These are phyloP conservation scores for Picochlorum sp. DNA, from an alignment of 139 green algal species.

Conservation along the genomic window DNA sequence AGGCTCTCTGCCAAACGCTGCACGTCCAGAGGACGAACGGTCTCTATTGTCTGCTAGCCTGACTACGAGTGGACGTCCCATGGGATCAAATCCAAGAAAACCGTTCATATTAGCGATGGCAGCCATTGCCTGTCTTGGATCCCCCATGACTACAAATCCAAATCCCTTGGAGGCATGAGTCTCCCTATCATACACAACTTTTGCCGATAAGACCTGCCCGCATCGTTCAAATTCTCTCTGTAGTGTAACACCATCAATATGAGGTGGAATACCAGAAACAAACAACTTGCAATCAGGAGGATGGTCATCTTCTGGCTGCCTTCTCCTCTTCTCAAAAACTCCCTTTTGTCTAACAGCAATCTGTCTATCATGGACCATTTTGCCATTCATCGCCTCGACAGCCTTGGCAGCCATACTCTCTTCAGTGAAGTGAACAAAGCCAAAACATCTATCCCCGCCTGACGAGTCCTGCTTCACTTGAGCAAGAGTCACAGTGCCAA, in stretches of 20 bases:
- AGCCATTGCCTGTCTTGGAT: slow-evolving; percentile 7
- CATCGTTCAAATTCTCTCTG: slow-evolving; percentile 26
- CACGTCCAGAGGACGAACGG: neutral
- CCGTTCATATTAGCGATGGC: slow-evolving; percentile 27
- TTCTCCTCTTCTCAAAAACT: neutral
- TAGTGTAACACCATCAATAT: slow-evolving; percentile 19
- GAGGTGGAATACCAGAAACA: slow-evolving; percentile 17
- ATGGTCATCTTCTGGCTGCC: slow-evolving; percentile 16
- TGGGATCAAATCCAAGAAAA: slow-evolving; percentile 13
- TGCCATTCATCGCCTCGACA: slow-evolving; percentile 31
- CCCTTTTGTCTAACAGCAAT: slow-evolving; percentile 18
- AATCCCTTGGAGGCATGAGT: slow-evolving; percentile 42
- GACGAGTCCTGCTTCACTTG: slow-evolving; percentile 27
- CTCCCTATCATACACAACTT: slow-evolving; percentile 43
- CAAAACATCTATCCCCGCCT: slow-evolving; percentile 54
- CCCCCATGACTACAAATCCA: slow-evolving; percentile 49
- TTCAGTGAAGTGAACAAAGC: slow-evolving; percentile 81
- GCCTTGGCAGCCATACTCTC: slow-evolving; percentile 39
- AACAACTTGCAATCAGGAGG: slow-evolving; percentile 34
- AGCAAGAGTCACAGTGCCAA: slow-evolving; percentile 51
- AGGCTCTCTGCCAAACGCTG: neutral
- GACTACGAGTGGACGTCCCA: slow-evolving; percentile 15
- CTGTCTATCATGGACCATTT: slow-evolving; percentile 22
- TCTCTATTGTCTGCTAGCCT: slow-evolving; percentile 12
- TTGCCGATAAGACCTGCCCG: slow-evolving; percentile 30